Conservation (phyloP, 148 eudicot genomes). For the Camellia sinensis region DNA sequence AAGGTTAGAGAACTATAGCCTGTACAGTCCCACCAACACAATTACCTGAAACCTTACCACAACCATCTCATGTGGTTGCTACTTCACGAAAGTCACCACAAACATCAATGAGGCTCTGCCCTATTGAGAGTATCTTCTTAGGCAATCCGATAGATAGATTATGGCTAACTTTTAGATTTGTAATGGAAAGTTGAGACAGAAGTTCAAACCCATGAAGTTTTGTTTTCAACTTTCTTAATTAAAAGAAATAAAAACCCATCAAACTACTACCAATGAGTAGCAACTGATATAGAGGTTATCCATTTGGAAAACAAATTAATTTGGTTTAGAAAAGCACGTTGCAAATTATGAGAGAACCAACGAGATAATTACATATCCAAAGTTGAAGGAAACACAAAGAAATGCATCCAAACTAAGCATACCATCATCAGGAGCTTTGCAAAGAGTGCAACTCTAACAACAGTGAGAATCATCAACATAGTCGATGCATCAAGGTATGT, state of each 20-base stretch:
- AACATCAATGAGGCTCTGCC: too few species aligned
- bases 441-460: conserved; percentile 69
- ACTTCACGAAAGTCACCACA: too few species aligned
- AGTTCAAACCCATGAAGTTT: too few species aligned
- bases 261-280: neutral
- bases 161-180: too few species aligned
- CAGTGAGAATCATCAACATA: conserved; percentile 71
- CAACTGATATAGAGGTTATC: neutral
- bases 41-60: too few species aligned
- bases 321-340: neutral
- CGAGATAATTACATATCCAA: neutral
- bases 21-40: neutral
- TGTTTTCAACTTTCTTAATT: too few species aligned
- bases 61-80: too few species aligned
- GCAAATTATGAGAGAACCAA: neutral
- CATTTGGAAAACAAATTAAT: too few species aligned
- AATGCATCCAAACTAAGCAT: conserved; percentile 11
- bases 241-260: neutral
- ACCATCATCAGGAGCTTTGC: conserved; percentile 87
- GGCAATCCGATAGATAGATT: too few species aligned
- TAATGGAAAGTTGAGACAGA: too few species aligned
- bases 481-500: neutral
- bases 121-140: too few species aligned
- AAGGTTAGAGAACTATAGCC: neutral
- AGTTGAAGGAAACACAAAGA: neutral